Evolutionary conservation across 129 eudicot genomes (phyloP), one percentile per base, ranked within the genome.

Genomic region (Artemisia tridentata): DNA sequence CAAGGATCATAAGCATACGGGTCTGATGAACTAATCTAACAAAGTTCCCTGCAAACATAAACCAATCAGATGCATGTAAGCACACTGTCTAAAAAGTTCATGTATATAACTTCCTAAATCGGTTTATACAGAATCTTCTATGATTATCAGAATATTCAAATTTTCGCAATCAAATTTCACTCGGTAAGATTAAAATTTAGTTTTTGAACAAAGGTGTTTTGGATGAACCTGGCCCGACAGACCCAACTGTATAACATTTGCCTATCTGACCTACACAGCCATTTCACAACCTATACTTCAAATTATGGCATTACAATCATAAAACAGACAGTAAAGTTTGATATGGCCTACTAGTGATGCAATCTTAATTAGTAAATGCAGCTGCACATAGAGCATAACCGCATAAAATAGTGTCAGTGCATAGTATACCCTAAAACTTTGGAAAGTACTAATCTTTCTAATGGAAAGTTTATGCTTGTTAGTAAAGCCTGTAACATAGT

Each of bases 41-140:
- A 55, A 70, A 55, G 66, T 56, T 58, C 69, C 76, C 86, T 66
- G 84, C 75, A 68, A 63, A 75, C 18, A 66, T 21, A 15, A 23
- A 61, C 51, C 51, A 14, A 11, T 69, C 13, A n/a, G 17, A 66
- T 43, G 16, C 45, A 56, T 55, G 57, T 65, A 48, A 11, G 59
- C 58, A 29, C 19, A 15, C n/a, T 15, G 56, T 7, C 18, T 11
- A 51, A 51, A 3, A 15, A 51, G 56, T 56, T n/a, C 38, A 58
- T 18, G 34, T 3, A 56, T 13, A 69, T 25, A 18, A 64, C 51
- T 27, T 64, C 69, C 29, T 62, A 62, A 64, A 38, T 38, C 11
- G 11, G 45, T 38, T 38, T 38, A 11, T 38, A 51, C 17, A 51
- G 5, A 51, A 7, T 51, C 56, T 51, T 4, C 7, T 4, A 5